Base-by-base conservation (phyloP, 2,329 filamentous ascomycete species). In the Pseudocercospora macadamiae region DNA sequence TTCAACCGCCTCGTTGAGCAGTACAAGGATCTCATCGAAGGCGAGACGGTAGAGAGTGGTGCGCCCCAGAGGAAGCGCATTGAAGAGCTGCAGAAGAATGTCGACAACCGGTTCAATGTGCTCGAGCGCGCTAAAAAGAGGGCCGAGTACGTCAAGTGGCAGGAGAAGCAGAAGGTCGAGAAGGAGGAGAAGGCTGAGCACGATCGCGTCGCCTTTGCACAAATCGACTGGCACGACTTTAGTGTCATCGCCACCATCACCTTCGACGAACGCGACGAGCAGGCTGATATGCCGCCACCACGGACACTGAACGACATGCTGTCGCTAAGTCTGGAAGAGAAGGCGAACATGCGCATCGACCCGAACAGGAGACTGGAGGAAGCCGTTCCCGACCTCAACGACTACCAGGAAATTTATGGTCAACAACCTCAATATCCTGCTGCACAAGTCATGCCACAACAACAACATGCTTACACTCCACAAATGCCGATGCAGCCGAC, bases 171-270 rank as follows among this genome's bases (percentile, higher is more conserved):
- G 77, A 93, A 93, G 73, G 86, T 88, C 68, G 90, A 93, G 80
- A 92, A 93, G 71, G 92, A 96, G 70, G 91, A 96, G 70, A 87
- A 93, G 63, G 89, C 89, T 37, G 90, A 96, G 71, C 86, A 91
- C 70, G 90, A 96, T 74, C 87, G 88, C 69, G 73, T 87, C 51
- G 83, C 83, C 54, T 89, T 95, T 74, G 89, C 89, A 1, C 89
- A 95, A 68, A 95, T 99, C 63, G 95, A 99, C 75, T 99, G 95
- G 95, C 91, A 96, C 71, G 93, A 97, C 73, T 99, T 99, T 69
- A 88, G 93, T 30, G 89, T 99, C 18, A 92, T 97, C 44, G 95
- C 97, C 76, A 97, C 93, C 0, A 93, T 99, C 54, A 82, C 91
- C 14, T 99, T 99, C 75, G 92, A 86, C 59, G 93, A 96, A 66